These are phyloP conservation scores for Epichloe sibirici DNA, from an alignment of 2,329 filamentous ascomycete genomes.

Conservation along the genomic window DNA sequence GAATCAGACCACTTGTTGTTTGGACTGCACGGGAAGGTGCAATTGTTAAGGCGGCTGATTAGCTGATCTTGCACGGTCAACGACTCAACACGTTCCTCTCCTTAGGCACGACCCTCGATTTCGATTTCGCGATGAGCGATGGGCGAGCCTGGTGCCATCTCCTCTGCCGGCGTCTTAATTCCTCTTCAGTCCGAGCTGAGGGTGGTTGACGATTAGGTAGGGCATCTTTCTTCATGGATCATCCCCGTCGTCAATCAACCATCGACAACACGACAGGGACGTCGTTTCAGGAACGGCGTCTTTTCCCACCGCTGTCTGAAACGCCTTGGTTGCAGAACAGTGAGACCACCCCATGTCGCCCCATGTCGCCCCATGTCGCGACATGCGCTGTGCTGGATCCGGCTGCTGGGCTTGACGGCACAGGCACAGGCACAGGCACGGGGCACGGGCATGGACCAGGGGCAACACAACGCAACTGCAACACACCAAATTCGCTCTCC, in stretches of 20 bases:
- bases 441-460: not conserved
- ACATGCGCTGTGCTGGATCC: slow-evolving; percentile 4
- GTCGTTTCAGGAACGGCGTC: slow-evolving; percentile 19
- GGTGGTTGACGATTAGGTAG: slow-evolving; percentile 1
- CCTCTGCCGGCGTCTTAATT: not conserved
- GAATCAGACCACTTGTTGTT: slow-evolving; percentile 4
- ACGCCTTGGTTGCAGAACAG: slow-evolving; percentile 9
- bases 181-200: not conserved
- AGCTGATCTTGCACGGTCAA: not conserved
- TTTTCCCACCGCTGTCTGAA: slow-evolving; percentile 17
- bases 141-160: not conserved
- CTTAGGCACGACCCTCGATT: not conserved
- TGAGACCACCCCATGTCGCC: slow-evolving; percentile 3
- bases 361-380: not conserved
- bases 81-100: no score
- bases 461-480: not conserved
- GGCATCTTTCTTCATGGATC: not conserved
- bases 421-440: not conserved
- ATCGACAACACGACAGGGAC: not conserved
- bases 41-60: not conserved
- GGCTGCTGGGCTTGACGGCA: not conserved
- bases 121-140: no score
- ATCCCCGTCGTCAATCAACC: not conserved
- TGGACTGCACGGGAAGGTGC: not conserved
- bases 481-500: not conserved